phyloP scores from a whole-genome alignment of 495 filamentous ascomycete genomes.

The Talaromyces liani region DNA sequence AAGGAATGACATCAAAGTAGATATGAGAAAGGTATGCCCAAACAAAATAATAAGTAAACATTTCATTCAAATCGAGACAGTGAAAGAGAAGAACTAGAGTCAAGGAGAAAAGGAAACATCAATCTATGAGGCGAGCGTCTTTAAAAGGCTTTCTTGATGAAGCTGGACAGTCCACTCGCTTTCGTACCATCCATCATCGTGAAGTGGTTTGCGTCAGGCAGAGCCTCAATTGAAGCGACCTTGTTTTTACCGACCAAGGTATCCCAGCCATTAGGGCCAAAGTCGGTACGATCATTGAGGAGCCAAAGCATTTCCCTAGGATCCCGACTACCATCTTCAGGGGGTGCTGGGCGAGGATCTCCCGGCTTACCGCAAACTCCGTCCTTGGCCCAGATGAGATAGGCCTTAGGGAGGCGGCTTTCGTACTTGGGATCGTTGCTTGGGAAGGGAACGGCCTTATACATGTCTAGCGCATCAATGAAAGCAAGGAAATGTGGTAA shows the following conservation, averaged over 20 bases:
- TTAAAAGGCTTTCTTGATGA: conserved; percentile 5
- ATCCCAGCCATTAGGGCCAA: conserved; percentile 75
- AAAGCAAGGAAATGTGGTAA: conserved; percentile 77
- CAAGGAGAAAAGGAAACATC: not conserved
- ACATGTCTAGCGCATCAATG: conserved; percentile 66
- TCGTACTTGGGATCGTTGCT: conserved; percentile 34
- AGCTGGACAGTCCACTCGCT: conserved; percentile 4
- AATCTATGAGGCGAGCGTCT: not conserved
- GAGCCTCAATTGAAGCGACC: conserved; percentile 26
- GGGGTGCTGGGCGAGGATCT: conserved; percentile 64
- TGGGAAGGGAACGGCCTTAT: conserved; percentile 45
- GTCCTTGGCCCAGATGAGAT: conserved; percentile 71
- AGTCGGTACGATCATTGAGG: conserved; percentile 68
- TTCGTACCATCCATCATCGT: conserved; percentile 10
- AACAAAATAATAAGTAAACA: not conserved
- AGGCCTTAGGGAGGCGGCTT: conserved; percentile 49
- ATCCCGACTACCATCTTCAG: conserved; percentile 48
- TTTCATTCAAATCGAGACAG: not conserved
- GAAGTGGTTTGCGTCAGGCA: conserved; percentile 7
- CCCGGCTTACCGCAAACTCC: conserved; percentile 66
- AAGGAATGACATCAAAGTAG: not conserved
- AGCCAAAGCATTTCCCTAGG: conserved; percentile 64
- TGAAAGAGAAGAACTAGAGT: not conserved
- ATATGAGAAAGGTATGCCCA: not conserved
- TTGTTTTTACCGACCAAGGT: conserved; percentile 60